Evolutionary conservation across 2,329 filamentous ascomycete species (phyloP).

Genomic region (Exophiala phaeomuriformis): DNA sequence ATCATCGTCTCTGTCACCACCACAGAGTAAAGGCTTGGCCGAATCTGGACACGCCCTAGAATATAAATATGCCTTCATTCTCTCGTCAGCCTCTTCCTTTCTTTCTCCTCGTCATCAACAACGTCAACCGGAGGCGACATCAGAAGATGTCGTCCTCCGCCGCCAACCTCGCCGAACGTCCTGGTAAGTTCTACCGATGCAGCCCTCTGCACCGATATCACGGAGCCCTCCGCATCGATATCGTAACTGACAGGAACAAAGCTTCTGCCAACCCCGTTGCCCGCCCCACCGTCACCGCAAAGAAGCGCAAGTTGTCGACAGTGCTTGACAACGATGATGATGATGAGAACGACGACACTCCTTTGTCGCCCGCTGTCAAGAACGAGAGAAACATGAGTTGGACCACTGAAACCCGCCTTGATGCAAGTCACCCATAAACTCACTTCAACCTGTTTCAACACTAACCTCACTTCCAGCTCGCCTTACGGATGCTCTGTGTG

Average conservation of each 20-base stretch:
- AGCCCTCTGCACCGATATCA: not conserved
- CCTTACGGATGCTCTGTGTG: not conserved
- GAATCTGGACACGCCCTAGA: no score
- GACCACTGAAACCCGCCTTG: not conserved
- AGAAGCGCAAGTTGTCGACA: not conserved
- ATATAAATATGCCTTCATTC: no score
- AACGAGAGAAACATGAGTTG: not conserved
- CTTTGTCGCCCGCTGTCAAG: not conserved
- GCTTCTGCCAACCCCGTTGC: not conserved
- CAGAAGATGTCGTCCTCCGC: not conserved
- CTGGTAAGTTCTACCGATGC: not conserved
- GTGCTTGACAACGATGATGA: not conserved
- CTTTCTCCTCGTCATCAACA: no score
- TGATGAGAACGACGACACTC: not conserved
- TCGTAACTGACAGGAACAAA: not conserved
- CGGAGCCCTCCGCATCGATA: not conserved
- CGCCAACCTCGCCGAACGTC: not conserved
- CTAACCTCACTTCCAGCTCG: not conserved
- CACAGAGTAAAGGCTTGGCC: no score
- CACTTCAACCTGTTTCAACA: not conserved
- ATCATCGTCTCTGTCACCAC: no score
- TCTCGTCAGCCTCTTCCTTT: no score
- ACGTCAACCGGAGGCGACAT: no score
- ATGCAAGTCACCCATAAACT: not conserved
- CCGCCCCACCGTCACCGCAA: not conserved